These are phyloP conservation scores for Thuidium tamariscinum DNA, from an alignment of 225 moss, liverwort and hornwort species.

Conservation along the genomic window DNA sequence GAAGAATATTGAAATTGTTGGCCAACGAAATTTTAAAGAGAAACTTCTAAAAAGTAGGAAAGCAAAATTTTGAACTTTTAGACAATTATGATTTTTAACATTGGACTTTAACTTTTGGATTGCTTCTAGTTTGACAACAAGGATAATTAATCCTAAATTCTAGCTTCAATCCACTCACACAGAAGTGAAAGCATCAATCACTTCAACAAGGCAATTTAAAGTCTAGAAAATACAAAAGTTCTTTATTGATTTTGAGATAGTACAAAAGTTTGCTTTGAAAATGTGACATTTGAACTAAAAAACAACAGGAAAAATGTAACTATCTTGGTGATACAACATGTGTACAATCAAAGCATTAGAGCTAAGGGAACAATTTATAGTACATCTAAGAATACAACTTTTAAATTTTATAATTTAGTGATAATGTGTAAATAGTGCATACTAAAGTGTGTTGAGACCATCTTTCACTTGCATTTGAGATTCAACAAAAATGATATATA, in stretches of 20 bases:
- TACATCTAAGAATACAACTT: background rate
- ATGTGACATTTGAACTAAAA: background rate
- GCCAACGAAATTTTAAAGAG: rapidly evolving
- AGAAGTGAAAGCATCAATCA: too few species aligned
- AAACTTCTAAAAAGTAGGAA: rapidly evolving
- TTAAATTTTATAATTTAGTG: too few species aligned
- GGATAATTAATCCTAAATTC: background rate
- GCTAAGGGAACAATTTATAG: too few species aligned
- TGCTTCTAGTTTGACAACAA: background rate
- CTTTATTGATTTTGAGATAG: background rate
- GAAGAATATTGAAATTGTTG: background rate
- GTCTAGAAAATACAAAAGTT: background rate
- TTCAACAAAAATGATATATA: too few species aligned
- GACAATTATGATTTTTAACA: background rate
- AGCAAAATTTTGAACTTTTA: rapidly evolving
- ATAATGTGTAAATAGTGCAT: too few species aligned
- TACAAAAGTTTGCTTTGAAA: too few species aligned
- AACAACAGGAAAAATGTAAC: background rate
- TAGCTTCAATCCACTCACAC: background rate
- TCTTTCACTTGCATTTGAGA: too few species aligned
- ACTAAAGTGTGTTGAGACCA: too few species aligned
- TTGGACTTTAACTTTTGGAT: background rate
- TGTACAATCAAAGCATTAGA: background rate
- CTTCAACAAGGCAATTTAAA: rapidly evolving
- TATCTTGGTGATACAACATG: background rate